Percentiles rank a stretch among this genome's conserved stretches.
These are phyloP conservation scores for Candida gorgasii DNA, from an alignment of 805 yeast genomes.

Conservation along the genomic window DNA sequence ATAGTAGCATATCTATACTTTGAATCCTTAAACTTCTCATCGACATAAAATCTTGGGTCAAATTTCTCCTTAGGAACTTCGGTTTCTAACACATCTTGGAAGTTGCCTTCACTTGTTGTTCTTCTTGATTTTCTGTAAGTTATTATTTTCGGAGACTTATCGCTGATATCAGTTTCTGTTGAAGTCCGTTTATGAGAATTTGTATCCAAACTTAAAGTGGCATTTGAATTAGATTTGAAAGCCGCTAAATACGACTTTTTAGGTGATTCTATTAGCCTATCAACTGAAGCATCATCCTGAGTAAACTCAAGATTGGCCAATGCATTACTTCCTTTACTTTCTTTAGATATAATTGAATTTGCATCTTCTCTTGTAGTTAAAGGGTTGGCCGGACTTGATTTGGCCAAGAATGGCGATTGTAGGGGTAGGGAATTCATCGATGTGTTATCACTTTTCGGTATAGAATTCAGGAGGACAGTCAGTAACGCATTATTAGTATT, in stretches of 20 bases:
- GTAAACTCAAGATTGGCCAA: conserved; percentile 12
- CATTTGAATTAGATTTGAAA: conserved; percentile 6
- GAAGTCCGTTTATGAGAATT: conserved; percentile 8
- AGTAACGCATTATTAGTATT: too few relatives aligned
- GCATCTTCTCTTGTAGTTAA: conserved; percentile 54
- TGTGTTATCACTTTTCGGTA: too few relatives aligned
- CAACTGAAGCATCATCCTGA: conserved; percentile 7
- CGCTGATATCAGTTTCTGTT: conserved; percentile 7
- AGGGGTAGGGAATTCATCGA: conserved; percentile 22
- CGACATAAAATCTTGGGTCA: conserved; percentile 52
- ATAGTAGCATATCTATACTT: conserved; percentile 63
- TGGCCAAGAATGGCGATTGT: conserved; percentile 36
- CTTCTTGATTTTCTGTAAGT: conserved; percentile 38
- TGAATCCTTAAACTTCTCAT: conserved; percentile 59
- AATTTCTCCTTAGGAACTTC: conserved; percentile 19
- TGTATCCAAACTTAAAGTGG: conserved; percentile 5
- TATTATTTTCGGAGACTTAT: conserved; percentile 37
- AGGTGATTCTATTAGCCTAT: conserved; percentile 12
- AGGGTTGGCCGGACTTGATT: conserved; percentile 53
- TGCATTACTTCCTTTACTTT: conserved; percentile 16
- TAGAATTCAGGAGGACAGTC: too few relatives aligned
- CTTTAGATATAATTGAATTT: conserved; percentile 33
- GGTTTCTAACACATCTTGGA: conserved; percentile 14
- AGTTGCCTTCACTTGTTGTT: conserved; percentile 32
- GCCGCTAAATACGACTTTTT: conserved; percentile 3